These are phyloP conservation scores for Coemansia sp. DNA, from an alignment of 192 early-diverging fungal species.

Conservation along the genomic window DNA sequence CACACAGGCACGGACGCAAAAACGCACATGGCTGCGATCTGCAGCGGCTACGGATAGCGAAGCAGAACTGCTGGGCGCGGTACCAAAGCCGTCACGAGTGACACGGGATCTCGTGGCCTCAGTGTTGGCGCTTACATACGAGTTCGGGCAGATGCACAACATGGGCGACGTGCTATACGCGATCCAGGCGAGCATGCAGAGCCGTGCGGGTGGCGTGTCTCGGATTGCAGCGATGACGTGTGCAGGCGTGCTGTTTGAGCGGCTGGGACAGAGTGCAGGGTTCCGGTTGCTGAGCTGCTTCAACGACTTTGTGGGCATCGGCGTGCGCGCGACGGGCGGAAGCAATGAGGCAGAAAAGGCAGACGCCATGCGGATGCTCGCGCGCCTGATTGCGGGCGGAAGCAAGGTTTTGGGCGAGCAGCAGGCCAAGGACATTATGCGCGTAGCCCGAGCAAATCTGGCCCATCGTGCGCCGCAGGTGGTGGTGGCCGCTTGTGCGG, in stretches of 20 bases:
- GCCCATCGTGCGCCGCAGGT: slow-evolving; percentile 65
- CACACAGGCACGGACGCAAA: slow-evolving; percentile 56
- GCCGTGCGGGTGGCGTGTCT: not conserved
- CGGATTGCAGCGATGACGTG: slow-evolving; percentile 68
- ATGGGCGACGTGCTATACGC: slow-evolving; percentile 37
- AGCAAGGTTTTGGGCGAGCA: slow-evolving; percentile 69
- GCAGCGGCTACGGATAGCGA: slow-evolving; percentile 61
- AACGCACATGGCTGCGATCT: slow-evolving; percentile 67
- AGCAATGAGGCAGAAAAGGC: slow-evolving; percentile 50
- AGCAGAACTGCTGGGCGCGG: slow-evolving; percentile 35
- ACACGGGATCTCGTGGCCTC: slow-evolving; percentile 34
- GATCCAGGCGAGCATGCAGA: slow-evolving; percentile 21
- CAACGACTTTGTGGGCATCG: slow-evolving; percentile 35
- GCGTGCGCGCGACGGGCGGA: slow-evolving; percentile 16
- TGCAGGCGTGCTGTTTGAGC: slow-evolving; percentile 76
- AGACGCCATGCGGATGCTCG: slow-evolving; percentile 67
- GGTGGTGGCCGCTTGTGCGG: slow-evolving; percentile 21
- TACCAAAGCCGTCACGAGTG: slow-evolving; percentile 30
- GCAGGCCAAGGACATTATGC: slow-evolving; percentile 70
- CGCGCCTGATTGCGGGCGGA: slow-evolving; percentile 60
- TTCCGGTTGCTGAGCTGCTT: slow-evolving; percentile 52
- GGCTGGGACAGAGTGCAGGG: slow-evolving; percentile 51
- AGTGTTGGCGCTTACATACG: slow-evolving; percentile 31
- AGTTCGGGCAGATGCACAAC: slow-evolving; percentile 31
- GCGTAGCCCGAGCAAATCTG: slow-evolving; percentile 61